These are phyloP conservation scores for Astrothelium subdiscretum DNA, from an alignment of 495 filamentous ascomycete genomes.

Conservation along the genomic window DNA sequence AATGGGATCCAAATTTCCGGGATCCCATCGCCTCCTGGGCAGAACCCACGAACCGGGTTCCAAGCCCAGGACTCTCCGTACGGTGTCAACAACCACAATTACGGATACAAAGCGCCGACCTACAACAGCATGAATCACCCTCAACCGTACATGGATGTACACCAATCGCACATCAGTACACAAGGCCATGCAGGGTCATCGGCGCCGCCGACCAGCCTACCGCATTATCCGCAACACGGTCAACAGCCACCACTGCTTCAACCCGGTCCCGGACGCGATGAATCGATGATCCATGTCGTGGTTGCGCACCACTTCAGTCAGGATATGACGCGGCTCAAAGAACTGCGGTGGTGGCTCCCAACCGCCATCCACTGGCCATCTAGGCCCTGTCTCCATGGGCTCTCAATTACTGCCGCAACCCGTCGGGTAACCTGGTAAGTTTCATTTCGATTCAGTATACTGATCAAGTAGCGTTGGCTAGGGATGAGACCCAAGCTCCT, in stretches of 20 bases:
- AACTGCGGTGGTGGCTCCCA: conserved; percentile 62
- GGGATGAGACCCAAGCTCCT: too few species aligned
- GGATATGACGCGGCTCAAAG: conserved; percentile 56
- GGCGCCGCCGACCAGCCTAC: conserved; percentile 62
- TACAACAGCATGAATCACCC: conserved; percentile 76
- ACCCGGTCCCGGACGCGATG: conserved; percentile 57
- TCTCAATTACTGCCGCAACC: conserved; percentile 24
- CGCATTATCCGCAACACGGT: conserved; percentile 53
- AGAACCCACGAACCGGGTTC: conserved; percentile 22
- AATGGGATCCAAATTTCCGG: too few species aligned
- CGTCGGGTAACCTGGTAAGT: too few species aligned
- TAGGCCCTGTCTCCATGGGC: conserved; percentile 57
- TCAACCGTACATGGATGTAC: conserved; percentile 73
- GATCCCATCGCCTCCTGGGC: too few species aligned
- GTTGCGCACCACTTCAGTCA: too few species aligned
- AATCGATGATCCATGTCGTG: too few species aligned
- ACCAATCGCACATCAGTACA: conserved; percentile 68
- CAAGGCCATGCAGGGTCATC: conserved; percentile 72
- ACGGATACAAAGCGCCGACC: conserved; percentile 19
- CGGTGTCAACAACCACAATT: conserved; percentile 14
- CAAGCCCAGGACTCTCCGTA: conserved; percentile 21
- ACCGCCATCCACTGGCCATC: conserved; percentile 58
- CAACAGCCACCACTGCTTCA: conserved; percentile 71
- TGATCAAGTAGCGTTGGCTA: too few species aligned
- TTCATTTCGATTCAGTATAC: too few species aligned